Percentiles rank a stretch among this genome's conserved stretches.
phyloP scores from a whole-genome alignment of 805 yeast species.

The Metschnikowia orientalis region DNA sequence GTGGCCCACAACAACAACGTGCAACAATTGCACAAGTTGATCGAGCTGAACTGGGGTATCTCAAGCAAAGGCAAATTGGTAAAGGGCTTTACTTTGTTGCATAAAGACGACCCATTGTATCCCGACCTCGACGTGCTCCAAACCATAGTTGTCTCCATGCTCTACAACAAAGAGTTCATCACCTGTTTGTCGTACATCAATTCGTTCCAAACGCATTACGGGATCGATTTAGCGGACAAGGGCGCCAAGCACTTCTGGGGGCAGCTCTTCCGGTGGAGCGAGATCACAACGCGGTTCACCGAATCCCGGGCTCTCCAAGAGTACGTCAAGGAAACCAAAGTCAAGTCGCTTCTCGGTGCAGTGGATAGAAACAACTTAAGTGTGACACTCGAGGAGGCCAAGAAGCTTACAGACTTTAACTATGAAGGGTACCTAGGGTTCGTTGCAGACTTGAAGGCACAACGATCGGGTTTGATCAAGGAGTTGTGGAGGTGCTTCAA shows the following conservation, averaged over 20 bases:
- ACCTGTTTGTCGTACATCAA: constrained; percentile 33
- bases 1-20: constrained; percentile 27
- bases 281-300: constrained; percentile 28
- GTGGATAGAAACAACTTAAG: constrained; percentile 6
- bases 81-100: constrained; percentile 6
- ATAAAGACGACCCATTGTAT: constrained; percentile 15
- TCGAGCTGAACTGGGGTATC: constrained; percentile 33
- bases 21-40: constrained; percentile 21
- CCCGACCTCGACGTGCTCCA: constrained; percentile 25
- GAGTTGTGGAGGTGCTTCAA: constrained; percentile 36
- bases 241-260: constrained; percentile 32
- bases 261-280: constrained; percentile 35
- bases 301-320: constrained; percentile 25
- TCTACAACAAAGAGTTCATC: constrained; percentile 30
- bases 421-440: constrained; percentile 34
- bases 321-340: constrained; percentile 22
- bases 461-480: constrained; percentile 24
- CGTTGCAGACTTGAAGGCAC: constrained; percentile 20
- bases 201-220: constrained; percentile 30
- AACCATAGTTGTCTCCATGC: constrained; percentile 30
- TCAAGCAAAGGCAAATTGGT: constrained; percentile 20
- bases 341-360: constrained; percentile 9
- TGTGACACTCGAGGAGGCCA: constrained; percentile 23
- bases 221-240: constrained; percentile 17
- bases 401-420: constrained; percentile 33